Conservation (phyloP, 805 yeast species). For the Pichia membranifaciens region DNA sequence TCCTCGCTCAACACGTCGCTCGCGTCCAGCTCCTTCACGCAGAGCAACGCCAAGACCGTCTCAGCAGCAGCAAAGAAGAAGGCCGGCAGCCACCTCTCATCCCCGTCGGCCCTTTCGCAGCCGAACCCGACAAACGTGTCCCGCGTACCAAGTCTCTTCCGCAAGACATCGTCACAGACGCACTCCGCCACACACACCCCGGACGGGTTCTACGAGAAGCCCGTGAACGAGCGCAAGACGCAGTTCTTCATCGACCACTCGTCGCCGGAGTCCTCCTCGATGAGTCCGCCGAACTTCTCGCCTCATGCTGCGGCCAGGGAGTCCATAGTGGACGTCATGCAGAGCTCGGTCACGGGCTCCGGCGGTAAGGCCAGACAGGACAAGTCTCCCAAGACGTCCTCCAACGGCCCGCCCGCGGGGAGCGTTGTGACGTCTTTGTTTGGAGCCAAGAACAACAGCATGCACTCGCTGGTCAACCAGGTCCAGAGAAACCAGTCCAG, state of each 20-base stretch:
- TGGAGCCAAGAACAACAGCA: slow-evolving; percentile 1
- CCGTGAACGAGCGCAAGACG: slow-evolving; percentile 4
- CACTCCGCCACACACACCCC: background rate
- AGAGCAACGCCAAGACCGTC: too few species aligned
- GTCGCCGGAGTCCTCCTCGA: slow-evolving; percentile 11
- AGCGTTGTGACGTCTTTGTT: background rate
- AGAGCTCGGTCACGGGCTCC: background rate
- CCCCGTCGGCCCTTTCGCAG: too few species aligned
- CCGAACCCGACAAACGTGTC: too few species aligned
- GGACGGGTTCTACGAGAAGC: background rate
- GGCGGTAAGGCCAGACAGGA: background rate
- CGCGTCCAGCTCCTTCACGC: too few species aligned
- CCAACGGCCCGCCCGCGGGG: background rate
- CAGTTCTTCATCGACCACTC: slow-evolving; percentile 6
- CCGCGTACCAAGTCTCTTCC: background rate
- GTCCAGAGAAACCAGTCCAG: background rate
- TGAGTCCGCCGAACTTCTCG: slow-evolving; percentile 4
- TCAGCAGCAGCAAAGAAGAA: background rate
- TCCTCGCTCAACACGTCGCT: background rate
- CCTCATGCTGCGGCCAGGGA: slow-evolving; percentile 4
- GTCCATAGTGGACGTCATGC: slow-evolving; percentile 3
- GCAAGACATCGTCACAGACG: background rate
- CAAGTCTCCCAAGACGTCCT: background rate
- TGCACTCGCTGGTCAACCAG: slow-evolving; percentile 1
- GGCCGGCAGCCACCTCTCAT: too few species aligned